Base-by-base conservation (phyloP, 139 green algal species). In the Micractinium conductrix region DNA sequence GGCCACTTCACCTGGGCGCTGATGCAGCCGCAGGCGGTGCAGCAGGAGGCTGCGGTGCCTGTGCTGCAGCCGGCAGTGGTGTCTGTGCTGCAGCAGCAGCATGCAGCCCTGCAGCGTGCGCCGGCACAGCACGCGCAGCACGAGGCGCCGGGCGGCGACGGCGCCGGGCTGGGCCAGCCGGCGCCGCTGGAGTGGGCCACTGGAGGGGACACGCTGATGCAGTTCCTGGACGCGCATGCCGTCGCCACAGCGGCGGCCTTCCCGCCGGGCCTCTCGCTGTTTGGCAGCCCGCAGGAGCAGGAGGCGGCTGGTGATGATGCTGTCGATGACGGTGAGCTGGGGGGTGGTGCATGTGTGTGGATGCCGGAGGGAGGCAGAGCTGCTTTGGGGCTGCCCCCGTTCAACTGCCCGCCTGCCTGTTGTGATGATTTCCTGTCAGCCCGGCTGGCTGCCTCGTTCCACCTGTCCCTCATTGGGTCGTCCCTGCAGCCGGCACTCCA, bases 161-260 rank as follows among this genome's bases (percentile, higher is more conserved):
- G 9, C 3, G 72, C 72, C 1, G 70, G 70, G 70, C 21, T n/a
- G n/a, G n/a, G n/a, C n/a, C n/a, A n/a, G n/a, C n/a, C n/a, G n/a
- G n/a, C n/a, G n/a, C 53, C 40, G 35, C 50, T 68, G 50, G 48
- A 37, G 10, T 35, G 45, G 14, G 74, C 43, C n/a, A n/a, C n/a
- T n/a, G n/a, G n/a, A n/a, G 55, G 50, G 2, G 45, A 67, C 50
- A 48, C 74, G 19, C 74, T 80, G 50, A 35, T 80, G 74, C 38
- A 53, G 2, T 48, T 80, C 26, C 22, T 80, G 33, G 48, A 68
- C 12, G 74, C n/a, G n/a, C n/a, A n/a, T n/a, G n/a, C 37, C 4
- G 58, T 26, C 58, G 26, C 58, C 24, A 37, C 58, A 14, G 58
- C 24, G 21, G 68, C 68, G 45, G 68, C 37, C 68, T 74, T 74